Base-by-base conservation (phyloP, 768 basidiomycete genomes). In the Hypsizygus marmoreus region DNA sequence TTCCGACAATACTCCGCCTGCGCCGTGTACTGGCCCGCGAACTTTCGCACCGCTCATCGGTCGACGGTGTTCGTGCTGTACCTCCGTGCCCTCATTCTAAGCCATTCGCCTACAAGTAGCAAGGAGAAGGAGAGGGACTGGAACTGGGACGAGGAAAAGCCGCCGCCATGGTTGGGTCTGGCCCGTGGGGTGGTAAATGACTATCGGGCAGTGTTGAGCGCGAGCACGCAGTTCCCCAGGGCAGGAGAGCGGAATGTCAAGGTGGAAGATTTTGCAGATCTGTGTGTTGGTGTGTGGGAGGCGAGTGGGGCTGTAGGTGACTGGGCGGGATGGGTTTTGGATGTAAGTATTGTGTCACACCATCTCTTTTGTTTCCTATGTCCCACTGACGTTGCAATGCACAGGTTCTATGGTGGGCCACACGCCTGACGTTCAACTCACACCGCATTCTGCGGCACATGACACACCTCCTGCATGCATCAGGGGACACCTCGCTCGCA, bases 361-460 rank as follows among this genome's bases (percentile, higher is more conserved):
- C 20, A 38, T 29, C 48, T 37, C 36, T 17, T 37, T 14, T 9
- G 23, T n/a, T n/a, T 43, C 20, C 29, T n/a, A 19, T 23, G 16
- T 23, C 22, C 42, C 24, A 47, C 37, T 45, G 31, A 34, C 39
- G 16, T 50, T 29, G 20, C 14, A 19, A 6, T 40, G 31, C 35
- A 25, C 62, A 90, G 88, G 79, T 92, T 16, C 76, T 97, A 2
- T 95, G 92, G 88, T 94, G 92, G 92, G 88, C 92, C 1, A 94
- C 92, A 7, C 83, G 86, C 16, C 77, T 94, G 16, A 98, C 95
- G 0, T 97, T 97, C 74, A 94, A 97, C 60, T 95, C 91, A 0
- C 87, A 86, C 49, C 80, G 84, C 7, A 71, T 97, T 6, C 79
- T 91, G 43, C 84, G 95, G 1, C 90, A 97, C 64, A 84, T 97